Evolutionary conservation across 2,329 filamentous ascomycete genomes (phyloP), one percentile per base, ranked within the genome.

Genomic region (Colletotrichum coccodes): DNA sequence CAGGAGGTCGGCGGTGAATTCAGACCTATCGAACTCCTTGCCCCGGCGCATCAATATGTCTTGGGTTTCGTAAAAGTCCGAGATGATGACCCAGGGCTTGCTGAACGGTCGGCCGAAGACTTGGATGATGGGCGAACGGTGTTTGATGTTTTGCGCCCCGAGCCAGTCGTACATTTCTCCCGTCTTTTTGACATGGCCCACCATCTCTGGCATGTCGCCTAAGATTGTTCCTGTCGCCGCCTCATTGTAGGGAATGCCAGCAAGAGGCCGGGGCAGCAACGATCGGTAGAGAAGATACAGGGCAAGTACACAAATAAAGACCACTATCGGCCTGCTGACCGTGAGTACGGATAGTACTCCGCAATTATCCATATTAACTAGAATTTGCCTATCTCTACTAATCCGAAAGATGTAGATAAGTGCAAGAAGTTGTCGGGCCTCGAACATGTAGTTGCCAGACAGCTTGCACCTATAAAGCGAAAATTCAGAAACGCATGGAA

Each of bases 31-130:
- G 57, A 81, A 80, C 32, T 81, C 79, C 34, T 72, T 76, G 1
- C 49, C 67, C 3, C 79, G 74, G 2, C 77, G 75, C 8, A 76
- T 66, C 34, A 76, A 64, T 11, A 82, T 77, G 59, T 81, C 79
- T 18, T 78, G 71, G 1, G 75, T 67, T 52, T 79, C 77, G 8
- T 74, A 72, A 52, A 76, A 78, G 69, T 80, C 76, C 12, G 77
- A 70, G 8, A 82, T 64, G 12, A 81, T 71, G 8, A 81, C 70
- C 7, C 70, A 72, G 2, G 79, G 79, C 57, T 72, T 73, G 21
- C 70, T 65, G 26, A 80, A 74, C 0, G 79, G 79, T 32, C 73
- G 69, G n/a, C 79, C 61, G 60, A 81, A 82, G 52, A 79, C 60
- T 49, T 82, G 80, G 3, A 75, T 69, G 12, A 82, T 67, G 3